Evolutionary conservation across 176 grass and related monocot species (phyloP), one percentile per base, ranked within the genome.

Genomic region (Lolium rigidum): DNA sequence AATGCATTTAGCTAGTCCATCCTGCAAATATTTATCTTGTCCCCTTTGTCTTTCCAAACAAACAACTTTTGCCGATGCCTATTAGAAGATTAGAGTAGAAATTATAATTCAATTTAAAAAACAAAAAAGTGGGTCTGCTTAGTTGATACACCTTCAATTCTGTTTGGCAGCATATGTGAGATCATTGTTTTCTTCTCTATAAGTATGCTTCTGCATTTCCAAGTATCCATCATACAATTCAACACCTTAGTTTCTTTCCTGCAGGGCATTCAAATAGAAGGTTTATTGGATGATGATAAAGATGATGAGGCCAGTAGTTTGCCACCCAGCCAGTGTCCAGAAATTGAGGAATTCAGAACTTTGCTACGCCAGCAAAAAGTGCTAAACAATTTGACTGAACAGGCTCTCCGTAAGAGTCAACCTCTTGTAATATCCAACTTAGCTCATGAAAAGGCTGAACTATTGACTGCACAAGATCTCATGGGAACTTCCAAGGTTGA

Each of bases 381-480:
- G 59, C 61, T 96, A 9, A 74, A 88, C 52, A 91, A 83, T 84
- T 89, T 96, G 85, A 99, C 97, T 41, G 94, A 94, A 49, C 94
- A 99, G 82, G 97, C 97, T 86, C 92, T 99, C 56, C 85, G 91
- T 28, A 99, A 96, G 87, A 92, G 88, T 74, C 97, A 94, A 28
- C 97, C 97, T 85, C 87, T 99, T 47, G 79, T 96, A 61, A 91
- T 99, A 84, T 90, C 48, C 49, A 99, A 99, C 71, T 70, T 99
- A 85, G 86, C 82, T 90, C 83, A 96, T 82, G 92, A 91, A 84
- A 94, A 96, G 77, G 43, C 78, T 75, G 70, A 80, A 75, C 37
- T 94, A 73, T 49, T 94, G 58, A 83, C 68, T 7, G 87, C 90
- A 0, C 82, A 85, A 86, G 92, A 89, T 56, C 85, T 94, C 44